Evolutionary conservation across 2,329 filamentous ascomycete species (phyloP), one percentile per base, ranked within the genome.

Genomic region (Cladosporium austrohemisphaericum): DNA sequence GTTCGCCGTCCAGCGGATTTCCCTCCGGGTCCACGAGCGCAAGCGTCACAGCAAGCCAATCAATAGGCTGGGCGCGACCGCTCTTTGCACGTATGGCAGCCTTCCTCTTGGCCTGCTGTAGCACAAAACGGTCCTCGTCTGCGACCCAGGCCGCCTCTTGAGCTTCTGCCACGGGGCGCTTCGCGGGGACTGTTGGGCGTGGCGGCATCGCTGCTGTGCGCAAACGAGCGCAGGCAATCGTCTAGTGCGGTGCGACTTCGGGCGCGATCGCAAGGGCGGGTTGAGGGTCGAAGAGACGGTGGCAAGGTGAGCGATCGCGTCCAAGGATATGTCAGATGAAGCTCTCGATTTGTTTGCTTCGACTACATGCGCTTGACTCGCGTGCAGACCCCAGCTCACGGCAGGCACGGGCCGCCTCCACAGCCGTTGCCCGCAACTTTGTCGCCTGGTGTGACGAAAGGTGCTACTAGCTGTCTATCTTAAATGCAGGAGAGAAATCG

Each of bases 41-140:
- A 55, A 98, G 73, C 53, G 88, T 94, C 62, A 97, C 93, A 1
- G 91, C 89, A 37, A 98, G 79, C 76, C 88, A 91, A 71, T 98
- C 93, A 62, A 97, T 92, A 8, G 92, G 87, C 64, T 89, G 91
- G 49, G 92, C 91, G 58, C 94, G 83, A 9, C 87, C 86, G 68
- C 94, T 91, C 59, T 90, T 88, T 37, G 97, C 90, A 32, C 93
- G 85, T 59, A 98, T 94, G 57, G 91, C 88, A 33, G 93, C 92
- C 75, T 96, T 97, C 75, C 94, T 97, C 77, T 97, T 98, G 38
- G 92, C 86, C 71, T 98, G 93, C 69, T 90, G 91, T 63, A 98
- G 75, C 50, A 97, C 93, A 64, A 98, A 98, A 56, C 86, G 84
- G 72, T 98, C 93, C 68, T 98, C 93, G 60, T 95, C 88, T 45